Evolutionary conservation across 2,329 filamentous ascomycete genomes (phyloP).

Genomic region (Aspergillus sp.): DNA sequence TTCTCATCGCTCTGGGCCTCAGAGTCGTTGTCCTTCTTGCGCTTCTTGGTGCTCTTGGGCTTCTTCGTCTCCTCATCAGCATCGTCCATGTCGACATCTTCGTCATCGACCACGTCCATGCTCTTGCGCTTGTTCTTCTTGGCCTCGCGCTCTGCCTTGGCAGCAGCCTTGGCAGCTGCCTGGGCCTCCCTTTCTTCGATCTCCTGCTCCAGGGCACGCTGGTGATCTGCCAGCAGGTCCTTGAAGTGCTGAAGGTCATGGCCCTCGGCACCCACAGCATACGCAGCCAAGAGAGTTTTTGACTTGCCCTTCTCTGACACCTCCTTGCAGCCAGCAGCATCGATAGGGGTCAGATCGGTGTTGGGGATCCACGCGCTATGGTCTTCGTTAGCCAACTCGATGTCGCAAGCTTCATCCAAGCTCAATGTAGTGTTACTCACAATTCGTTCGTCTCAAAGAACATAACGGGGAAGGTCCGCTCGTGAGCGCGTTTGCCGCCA

Average conservation of each 20-base stretch:
- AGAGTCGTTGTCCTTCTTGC: constrained; percentile 69
- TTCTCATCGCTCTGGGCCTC: constrained; percentile 71
- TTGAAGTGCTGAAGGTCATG: constrained; percentile 83
- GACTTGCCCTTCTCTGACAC: constrained; percentile 71
- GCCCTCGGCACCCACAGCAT: constrained; percentile 74
- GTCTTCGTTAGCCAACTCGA: constrained; percentile 16
- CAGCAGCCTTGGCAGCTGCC: constrained; percentile 56
- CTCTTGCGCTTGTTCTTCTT: constrained; percentile 53
- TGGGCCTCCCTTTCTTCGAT: constrained; percentile 67
- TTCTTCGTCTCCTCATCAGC: constrained; percentile 52
- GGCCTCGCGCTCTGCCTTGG: constrained; percentile 56
- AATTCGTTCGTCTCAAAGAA: constrained; percentile 95
- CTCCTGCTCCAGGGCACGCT: constrained; percentile 57
- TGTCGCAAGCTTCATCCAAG: not conserved
- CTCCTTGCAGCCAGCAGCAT: constrained; percentile 69
- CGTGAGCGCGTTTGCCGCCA: constrained; percentile 79
- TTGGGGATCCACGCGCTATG: constrained; percentile 88
- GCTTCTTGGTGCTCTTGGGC: constrained; percentile 68
- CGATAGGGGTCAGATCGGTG: constrained; percentile 75
- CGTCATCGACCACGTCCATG: constrained; percentile 54
- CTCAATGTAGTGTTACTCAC: constrained; percentile 59
- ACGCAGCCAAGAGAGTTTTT: constrained; percentile 78
- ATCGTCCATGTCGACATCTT: constrained; percentile 58
- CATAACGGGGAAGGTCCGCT: constrained; percentile 92
- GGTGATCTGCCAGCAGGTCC: constrained; percentile 65